Evolutionary conservation across 2,329 filamentous ascomycete genomes (phyloP), one percentile per base, ranked within the genome.

Genomic region (Tolypocladium ophioglossoides): DNA sequence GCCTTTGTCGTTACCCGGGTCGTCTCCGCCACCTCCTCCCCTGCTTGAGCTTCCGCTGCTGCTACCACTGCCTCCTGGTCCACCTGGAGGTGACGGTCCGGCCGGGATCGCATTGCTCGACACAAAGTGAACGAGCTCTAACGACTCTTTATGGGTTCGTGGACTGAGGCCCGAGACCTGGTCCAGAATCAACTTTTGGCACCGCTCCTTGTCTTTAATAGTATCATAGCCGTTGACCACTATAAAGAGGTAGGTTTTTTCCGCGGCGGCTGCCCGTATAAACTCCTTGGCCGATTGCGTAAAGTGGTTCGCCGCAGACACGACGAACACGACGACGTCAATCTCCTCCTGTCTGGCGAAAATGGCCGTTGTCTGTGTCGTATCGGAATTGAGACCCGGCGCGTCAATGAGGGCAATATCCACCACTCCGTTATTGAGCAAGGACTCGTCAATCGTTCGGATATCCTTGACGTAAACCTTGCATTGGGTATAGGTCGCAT

Each of bases 221-320:
- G 87, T 87, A 70, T 99, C 94, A 64, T 91, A 99, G 20, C 92
- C 91, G 67, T 99, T 99, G 61, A 99, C 94, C 16, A 99, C 94
- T 70, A 99, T 95, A 70, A 99, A 99, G 58, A 99, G 91, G 67
- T 99, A 99, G 0, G 94, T 92, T 72, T 99, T 99, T 66, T 99
- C 94, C 41, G 92, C 84, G 0, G 94, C 94, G 2, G 94, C 94
- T 51, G 92, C 92, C 77, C 89, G 88, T 58, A 99, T 96, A 65
- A 99, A 99, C 64, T 99, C 94, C 71, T 89, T 95, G n/a, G 94
- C 91, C 1, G 94, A 96, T 53, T 95, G 84, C 0, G 94, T 99
- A 67, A 99, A 97, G 71, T 99, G 94, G 61, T 99, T 99, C 30
- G 92, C 91, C 2, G 94, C 94, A 12, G 91, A 96, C 6, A 99